Conservation (phyloP, 108 stramenopile species). For the Seminavis robusta region DNA sequence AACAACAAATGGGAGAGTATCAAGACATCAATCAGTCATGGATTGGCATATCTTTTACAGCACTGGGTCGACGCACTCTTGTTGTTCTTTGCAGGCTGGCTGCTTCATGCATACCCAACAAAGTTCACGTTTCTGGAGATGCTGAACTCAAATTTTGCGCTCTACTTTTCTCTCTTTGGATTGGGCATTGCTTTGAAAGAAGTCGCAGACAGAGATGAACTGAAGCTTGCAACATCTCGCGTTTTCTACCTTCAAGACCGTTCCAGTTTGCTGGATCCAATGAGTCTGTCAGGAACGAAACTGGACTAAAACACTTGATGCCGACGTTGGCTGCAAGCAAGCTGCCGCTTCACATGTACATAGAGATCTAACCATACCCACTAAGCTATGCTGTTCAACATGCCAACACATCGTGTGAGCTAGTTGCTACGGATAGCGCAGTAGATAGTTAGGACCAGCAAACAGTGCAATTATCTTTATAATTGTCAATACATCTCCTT, state of each 20-base stretch:
- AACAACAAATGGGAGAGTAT: slow-evolving; percentile 22
- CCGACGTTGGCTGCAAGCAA: no score
- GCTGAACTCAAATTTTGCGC: slow-evolving; percentile 67
- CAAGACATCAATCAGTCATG: slow-evolving; percentile 6
- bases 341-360: no score
- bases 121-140: slow-evolving; percentile 56
- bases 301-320: no score
- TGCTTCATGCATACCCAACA: slow-evolving; percentile 52
- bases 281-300: slow-evolving; percentile 42
- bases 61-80: slow-evolving; percentile 48
- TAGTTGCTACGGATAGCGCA: no score
- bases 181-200: slow-evolving; percentile 74
- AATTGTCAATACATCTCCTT: no score
- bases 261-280: slow-evolving; percentile 53
- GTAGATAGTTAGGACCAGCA: no score
- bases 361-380: no score
- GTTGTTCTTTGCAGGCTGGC: slow-evolving; percentile 73
- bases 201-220: slow-evolving; percentile 57
- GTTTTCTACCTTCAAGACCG: slow-evolving; percentile 68
- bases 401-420: no score
- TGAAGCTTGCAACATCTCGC: slow-evolving; percentile 49
- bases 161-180: slow-evolving; percentile 72
- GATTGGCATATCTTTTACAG: slow-evolving; percentile 35
- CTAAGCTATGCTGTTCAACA: no score
- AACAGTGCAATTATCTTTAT: no score